Evolutionary conservation across 202 grass and related monocot genomes (phyloP).

Genomic region (Digitaria exilis): DNA sequence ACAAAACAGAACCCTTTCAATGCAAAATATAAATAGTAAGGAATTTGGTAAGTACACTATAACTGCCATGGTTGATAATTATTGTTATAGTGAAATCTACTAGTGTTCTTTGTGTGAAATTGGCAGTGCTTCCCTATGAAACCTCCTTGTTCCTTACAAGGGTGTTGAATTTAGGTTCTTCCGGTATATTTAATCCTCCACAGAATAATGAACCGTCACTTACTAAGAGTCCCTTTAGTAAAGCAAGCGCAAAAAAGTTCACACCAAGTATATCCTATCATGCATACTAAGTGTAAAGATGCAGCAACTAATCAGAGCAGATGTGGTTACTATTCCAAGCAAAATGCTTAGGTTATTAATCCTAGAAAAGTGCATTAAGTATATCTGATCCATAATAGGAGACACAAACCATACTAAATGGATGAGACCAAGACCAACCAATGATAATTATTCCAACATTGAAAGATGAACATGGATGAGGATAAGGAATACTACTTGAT

Average conservation of each 20-base stretch:
- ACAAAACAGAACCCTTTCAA: neutral
- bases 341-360: neutral
- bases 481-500: neutral
- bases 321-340: neutral
- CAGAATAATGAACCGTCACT: neutral
- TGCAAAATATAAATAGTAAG: neutral
- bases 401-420: neutral
- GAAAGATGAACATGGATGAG: too few species aligned
- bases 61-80: neutral
- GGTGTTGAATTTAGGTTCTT: neutral
- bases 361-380: neutral
- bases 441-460: too few species aligned
- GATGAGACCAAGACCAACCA: neutral
- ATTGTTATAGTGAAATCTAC: neutral
- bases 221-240: neutral
- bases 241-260: neutral
- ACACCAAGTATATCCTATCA: neutral
- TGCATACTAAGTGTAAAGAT: neutral
- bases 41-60: neutral
- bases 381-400: neutral
- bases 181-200: neutral
- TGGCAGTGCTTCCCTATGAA: neutral
- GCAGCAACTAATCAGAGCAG: neutral
- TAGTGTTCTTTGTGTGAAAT: neutral
- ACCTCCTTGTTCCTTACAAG: neutral